Evolutionary conservation across 345 rosid genomes (phyloP).

Genomic region (Eucalyptus sp.): DNA sequence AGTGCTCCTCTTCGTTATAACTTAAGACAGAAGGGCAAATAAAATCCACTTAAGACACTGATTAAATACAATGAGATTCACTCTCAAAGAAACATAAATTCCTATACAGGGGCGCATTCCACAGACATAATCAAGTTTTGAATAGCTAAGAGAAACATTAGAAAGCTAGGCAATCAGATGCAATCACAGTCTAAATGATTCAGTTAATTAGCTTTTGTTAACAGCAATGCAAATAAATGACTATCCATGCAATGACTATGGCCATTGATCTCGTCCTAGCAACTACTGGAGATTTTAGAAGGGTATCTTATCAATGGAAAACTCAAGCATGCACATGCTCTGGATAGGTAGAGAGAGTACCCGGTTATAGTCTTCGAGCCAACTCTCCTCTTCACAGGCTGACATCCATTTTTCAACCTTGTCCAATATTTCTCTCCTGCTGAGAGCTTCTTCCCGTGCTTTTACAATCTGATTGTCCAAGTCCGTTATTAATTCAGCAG

Average conservation of each 20-base stretch:
- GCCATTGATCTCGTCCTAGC: background rate
- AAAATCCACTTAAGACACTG: background rate
- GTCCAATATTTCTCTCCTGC: constrained; percentile 93
- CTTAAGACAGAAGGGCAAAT: background rate
- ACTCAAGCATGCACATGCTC: background rate
- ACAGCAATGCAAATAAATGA: background rate
- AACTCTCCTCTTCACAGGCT: constrained; percentile 99
- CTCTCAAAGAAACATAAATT: background rate
- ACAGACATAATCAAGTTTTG: background rate
- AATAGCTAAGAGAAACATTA: background rate
- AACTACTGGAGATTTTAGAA: background rate
- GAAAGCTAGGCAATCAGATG: background rate
- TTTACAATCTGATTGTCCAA: constrained; percentile 86
- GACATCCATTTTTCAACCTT: constrained; percentile 99
- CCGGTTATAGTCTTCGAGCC: constrained; percentile 98
- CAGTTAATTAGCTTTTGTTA: background rate
- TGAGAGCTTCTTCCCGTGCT: constrained; percentile 84
- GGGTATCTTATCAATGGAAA: background rate
- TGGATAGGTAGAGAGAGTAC: constrained; percentile 15
- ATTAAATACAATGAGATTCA: background rate
- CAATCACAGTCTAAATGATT: background rate
- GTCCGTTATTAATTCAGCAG: constrained; percentile 81
- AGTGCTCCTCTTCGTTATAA: background rate
- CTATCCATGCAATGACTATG: background rate
- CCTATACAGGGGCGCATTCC: background rate